Conservation (phyloP, 441 rosid species). For the Pelargonium cotyledonis region DNA sequence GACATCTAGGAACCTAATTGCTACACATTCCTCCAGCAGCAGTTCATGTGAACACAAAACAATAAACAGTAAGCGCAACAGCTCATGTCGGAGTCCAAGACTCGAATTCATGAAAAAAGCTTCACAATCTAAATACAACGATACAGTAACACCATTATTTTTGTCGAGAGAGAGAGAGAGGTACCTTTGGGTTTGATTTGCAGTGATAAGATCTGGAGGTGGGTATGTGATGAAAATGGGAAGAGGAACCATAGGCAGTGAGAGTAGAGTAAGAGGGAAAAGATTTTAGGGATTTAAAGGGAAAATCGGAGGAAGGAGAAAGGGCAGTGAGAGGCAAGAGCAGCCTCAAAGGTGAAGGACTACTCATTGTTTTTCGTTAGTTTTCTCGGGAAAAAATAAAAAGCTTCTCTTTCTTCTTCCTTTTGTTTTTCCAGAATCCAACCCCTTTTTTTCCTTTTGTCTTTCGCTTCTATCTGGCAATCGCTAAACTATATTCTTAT, state of each 20-base stretch:
- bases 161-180: too few species aligned
- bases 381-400: neutral
- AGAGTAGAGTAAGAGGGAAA: neutral
- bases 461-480: neutral
- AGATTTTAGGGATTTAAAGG: slow-evolving; percentile 7
- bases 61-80: neutral
- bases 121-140: neutral
- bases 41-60: neutral
- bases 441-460: neutral
- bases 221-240: neutral
- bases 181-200: slow-evolving; percentile 1
- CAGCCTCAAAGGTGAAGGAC: slow-evolving; percentile 7
- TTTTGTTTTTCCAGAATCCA: neutral
- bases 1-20: neutral
- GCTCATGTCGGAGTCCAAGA: too few species aligned
- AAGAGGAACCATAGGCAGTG: neutral
- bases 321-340: slow-evolving; percentile 11
- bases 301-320: slow-evolving; percentile 4
- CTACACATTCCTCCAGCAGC: neutral
- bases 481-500: neutral
- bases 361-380: slow-evolving; percentile 2
- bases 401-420: neutral
- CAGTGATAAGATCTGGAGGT: neutral
- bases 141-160: neutral
- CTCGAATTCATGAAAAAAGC: neutral